Conservation (phyloP, 116 monocot genomes). For the Iris pallida region DNA sequence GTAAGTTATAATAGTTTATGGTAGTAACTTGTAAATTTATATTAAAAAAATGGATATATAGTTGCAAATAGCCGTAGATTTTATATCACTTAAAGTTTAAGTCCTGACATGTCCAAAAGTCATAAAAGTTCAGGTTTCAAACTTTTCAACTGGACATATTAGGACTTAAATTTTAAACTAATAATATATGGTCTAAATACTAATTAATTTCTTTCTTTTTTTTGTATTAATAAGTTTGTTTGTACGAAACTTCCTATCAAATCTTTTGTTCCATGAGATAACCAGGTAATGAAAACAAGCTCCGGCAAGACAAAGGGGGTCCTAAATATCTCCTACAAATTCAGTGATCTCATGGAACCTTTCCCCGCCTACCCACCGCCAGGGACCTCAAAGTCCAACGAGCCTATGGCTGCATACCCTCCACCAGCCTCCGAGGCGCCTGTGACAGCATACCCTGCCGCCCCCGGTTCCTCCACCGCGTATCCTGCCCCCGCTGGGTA, state of each 20-base stretch:
- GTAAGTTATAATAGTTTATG: no score
- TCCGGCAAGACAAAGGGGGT: constrained; percentile 41
- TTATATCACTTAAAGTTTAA: neutral
- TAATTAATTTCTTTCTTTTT: neutral
- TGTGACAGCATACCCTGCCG: constrained; percentile 27
- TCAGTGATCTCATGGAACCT: constrained; percentile 8
- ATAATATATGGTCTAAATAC: no score
- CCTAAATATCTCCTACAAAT: constrained; percentile 46
- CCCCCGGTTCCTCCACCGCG: neutral
- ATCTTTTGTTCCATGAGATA: neutral
- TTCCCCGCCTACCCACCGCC: constrained; percentile 13
- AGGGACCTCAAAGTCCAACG: neutral
- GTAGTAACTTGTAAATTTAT: no score
- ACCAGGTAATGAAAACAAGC: constrained; percentile 53
- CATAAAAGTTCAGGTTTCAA: no score
- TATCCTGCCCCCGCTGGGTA: constrained; percentile 8
- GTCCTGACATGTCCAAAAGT: neutral
- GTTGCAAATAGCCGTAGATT: no score
- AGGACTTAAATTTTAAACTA: no score
- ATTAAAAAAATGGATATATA: no score
- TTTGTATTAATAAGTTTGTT: neutral
- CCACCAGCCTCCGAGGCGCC: constrained; percentile 13
- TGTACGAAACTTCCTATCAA: neutral
- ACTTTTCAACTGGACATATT: no score
- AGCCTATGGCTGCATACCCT: constrained; percentile 4